A percentile compares a stretch with the other conserved stretches of the same genome.
Conservation (phyloP, 768 basidiomycete genomes). For the Pholiota microspora region DNA sequence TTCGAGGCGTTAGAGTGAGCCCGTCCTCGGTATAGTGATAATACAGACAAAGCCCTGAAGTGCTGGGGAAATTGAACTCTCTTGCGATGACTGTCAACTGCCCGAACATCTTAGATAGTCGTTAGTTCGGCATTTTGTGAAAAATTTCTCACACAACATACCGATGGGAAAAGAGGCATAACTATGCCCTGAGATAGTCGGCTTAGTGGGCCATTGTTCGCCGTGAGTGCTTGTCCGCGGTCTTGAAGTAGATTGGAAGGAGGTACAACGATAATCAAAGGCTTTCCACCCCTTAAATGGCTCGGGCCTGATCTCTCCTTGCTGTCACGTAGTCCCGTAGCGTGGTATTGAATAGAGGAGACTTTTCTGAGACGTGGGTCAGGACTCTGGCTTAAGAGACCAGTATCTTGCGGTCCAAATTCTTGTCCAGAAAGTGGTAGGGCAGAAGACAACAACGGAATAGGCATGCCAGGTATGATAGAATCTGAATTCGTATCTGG, state of each 20-base stretch:
- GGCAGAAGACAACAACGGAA: conserved; percentile 8
- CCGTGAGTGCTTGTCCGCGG: conserved; percentile 57
- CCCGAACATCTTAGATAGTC: conserved; percentile 56
- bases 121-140: background rate
- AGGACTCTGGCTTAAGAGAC: conserved; percentile 16
- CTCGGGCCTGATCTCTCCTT: conserved; percentile 33
- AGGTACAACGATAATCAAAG: conserved; percentile 67
- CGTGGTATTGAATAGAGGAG: conserved; percentile 57
- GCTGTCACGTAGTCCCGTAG: conserved; percentile 40
- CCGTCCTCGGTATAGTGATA: conserved; percentile 61
- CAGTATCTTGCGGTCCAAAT: conserved; percentile 17
- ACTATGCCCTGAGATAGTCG: conserved; percentile 67
- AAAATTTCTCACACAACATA: conserved; percentile 26
- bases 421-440: conserved; percentile 11
- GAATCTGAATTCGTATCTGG: conserved; percentile 36
- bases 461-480: conserved; percentile 9
- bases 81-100: conserved; percentile 78
- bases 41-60: conserved; percentile 75
- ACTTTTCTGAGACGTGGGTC: conserved; percentile 41
- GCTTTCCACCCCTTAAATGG: conserved; percentile 39
- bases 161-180: conserved; percentile 76
- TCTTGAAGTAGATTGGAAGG: conserved; percentile 56
- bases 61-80: conserved; percentile 81
- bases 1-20: conserved; percentile 57
- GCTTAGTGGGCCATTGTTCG: conserved; percentile 56